phyloP scores from a whole-genome alignment of 805 yeast genomes.

The Yarrowia deformans region DNA sequence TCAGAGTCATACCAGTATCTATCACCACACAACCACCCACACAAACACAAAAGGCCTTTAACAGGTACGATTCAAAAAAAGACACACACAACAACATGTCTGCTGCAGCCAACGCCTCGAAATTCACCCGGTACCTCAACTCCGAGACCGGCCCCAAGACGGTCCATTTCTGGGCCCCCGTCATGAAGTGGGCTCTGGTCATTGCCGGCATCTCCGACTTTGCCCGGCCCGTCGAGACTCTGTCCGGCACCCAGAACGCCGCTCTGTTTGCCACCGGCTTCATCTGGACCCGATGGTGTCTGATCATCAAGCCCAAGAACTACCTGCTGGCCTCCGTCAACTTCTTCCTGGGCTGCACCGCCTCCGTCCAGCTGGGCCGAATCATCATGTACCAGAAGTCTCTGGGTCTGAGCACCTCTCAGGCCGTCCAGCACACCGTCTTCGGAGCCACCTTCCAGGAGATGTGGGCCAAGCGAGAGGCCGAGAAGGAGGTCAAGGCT shows the following conservation, averaged over 20 bases:
- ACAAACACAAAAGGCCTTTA: not conserved
- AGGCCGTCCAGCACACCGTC: slow-evolving; percentile 39
- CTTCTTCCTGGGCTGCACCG: slow-evolving; percentile 90
- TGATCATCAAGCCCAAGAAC: slow-evolving; percentile 90
- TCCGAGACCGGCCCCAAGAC: slow-evolving; percentile 96
- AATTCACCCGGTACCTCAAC: slow-evolving; percentile 71
- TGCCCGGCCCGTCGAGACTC: slow-evolving; percentile 87
- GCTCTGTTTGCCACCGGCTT: slow-evolving; percentile 91
- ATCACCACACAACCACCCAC: not conserved
- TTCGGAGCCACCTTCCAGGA: slow-evolving; percentile 38
- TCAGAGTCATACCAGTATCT: slow-evolving; percentile 2
- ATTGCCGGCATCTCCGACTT: slow-evolving; percentile 89
- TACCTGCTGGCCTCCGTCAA: slow-evolving; percentile 88
- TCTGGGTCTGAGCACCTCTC: slow-evolving; percentile 54
- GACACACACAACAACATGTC: slow-evolving; percentile 7
- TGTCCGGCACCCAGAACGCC: slow-evolving; percentile 86
- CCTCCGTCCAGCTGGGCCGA: slow-evolving; percentile 81
- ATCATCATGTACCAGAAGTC: slow-evolving; percentile 69
- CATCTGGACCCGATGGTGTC: slow-evolving; percentile 98
- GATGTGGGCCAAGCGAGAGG: slow-evolving; percentile 37
- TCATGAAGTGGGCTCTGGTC: slow-evolving; percentile 80
- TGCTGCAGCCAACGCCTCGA: slow-evolving; percentile 43
- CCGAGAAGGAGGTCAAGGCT: slow-evolving; percentile 36
- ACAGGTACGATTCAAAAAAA: not conserved
- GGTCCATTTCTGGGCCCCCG: slow-evolving; percentile 91